Conservation (phyloP, 495 filamentous ascomycete genomes). For the Oidiodendron maius region DNA sequence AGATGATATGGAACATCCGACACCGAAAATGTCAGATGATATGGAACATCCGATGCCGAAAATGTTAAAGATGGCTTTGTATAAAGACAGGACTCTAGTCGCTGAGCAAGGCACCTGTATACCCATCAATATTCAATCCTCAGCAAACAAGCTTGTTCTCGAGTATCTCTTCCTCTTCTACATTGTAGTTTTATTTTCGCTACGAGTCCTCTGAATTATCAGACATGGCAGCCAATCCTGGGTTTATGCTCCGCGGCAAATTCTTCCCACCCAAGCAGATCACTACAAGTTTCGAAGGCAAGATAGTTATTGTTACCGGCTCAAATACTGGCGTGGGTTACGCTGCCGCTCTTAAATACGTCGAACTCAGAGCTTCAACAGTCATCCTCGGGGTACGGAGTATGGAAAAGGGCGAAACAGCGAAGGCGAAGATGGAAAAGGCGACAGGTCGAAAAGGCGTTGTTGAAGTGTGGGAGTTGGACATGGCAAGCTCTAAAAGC, state of each 20-base stretch:
- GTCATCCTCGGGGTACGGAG: constrained; percentile 38
- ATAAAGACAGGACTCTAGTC: no score
- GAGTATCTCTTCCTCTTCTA: no score
- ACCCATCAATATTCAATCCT: no score
- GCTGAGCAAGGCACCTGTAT: no score
- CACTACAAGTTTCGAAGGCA: constrained; percentile 14
- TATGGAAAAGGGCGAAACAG: constrained; percentile 29
- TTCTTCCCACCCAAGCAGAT: constrained; percentile 11
- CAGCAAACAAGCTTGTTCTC: no score
- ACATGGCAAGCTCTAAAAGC: constrained; percentile 32
- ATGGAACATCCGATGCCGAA: no score
- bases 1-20: no score
- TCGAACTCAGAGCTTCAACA: constrained; percentile 49
- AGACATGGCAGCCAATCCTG: no score
- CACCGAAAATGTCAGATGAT: no score
- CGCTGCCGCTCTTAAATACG: constrained; percentile 35
- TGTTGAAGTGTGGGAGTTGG: constrained; percentile 50
- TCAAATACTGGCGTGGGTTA: constrained; percentile 45
- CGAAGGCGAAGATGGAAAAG: constrained; percentile 30
- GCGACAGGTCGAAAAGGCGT: constrained; percentile 24
- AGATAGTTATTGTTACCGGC: constrained; percentile 49
- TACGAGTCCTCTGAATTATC: no score
- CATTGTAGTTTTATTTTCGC: no score
- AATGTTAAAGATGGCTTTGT: no score
- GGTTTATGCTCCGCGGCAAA: constrained; percentile 6